Percentiles rank a stretch among this genome's conserved stretches.
phyloP scores from a whole-genome alignment of 2,329 filamentous ascomycete species.

The Mollisiaceae sp. region DNA sequence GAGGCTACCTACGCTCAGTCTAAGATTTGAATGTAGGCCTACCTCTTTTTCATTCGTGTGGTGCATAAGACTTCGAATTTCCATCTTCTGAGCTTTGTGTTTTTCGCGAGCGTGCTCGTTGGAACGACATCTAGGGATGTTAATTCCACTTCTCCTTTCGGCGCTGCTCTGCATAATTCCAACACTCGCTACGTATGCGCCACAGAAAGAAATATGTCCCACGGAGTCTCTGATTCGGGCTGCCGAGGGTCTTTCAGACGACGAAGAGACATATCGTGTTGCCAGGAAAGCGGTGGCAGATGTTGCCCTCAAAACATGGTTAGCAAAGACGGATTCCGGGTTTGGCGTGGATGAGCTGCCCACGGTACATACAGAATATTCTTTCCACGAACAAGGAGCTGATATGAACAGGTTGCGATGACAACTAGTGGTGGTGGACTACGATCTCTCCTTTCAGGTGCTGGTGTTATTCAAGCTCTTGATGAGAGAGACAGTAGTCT shows the following conservation, averaged over 20 bases:
- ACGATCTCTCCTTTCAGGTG: slow-evolving; percentile 46
- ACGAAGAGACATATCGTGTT: slow-evolving; percentile 47
- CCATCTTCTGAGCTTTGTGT: background rate
- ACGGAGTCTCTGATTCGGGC: slow-evolving; percentile 44
- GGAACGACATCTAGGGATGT: background rate
- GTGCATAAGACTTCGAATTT: background rate
- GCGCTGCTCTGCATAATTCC: slow-evolving; percentile 20
- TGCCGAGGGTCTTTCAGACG: slow-evolving; percentile 44
- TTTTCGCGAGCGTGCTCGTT: background rate
- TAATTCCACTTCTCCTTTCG: background rate
- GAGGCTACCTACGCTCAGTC: background rate
- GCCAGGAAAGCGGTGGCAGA: slow-evolving; percentile 47
- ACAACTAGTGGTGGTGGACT: slow-evolving; percentile 51
- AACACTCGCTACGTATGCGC: slow-evolving; percentile 41
- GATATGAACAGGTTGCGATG: slow-evolving; percentile 44
- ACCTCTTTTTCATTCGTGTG: background rate
- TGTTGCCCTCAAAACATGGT: slow-evolving; percentile 46
- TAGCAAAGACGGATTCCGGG: slow-evolving; percentile 43
- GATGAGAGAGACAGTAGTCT: slow-evolving; percentile 48
- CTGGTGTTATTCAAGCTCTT: slow-evolving; percentile 48
- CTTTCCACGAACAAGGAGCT: background rate
- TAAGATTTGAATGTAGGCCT: background rate
- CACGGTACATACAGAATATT: slow-evolving; percentile 30
- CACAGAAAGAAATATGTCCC: slow-evolving; percentile 46
- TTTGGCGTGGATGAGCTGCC: slow-evolving; percentile 47